Evolutionary conservation across 2,329 filamentous ascomycete species (phyloP), one percentile per base, ranked within the genome.

Genomic region (Colletotrichum sp.): DNA sequence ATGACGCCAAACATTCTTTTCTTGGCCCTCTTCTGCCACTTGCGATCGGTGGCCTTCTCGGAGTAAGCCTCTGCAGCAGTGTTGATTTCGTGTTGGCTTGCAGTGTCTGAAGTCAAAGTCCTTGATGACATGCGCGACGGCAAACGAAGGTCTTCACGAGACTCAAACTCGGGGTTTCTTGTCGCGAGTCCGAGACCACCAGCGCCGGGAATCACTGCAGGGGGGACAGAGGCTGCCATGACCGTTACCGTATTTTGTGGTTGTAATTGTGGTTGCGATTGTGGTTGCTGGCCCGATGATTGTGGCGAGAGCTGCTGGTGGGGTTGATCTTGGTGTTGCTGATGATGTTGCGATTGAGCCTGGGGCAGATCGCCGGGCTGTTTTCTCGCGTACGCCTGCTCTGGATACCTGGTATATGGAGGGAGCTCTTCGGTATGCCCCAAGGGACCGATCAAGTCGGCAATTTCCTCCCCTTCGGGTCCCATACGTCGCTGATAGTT

Each of bases 401-500:
- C 94, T 4, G 96, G 95, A 83, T 97, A 98, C 82, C 95, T 90
- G 16, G 95, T 95, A 82, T 98, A 98, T 1, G 96, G 96, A 15
- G 96, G 96, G 21, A 98, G 87, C 83, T 98, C 95, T 84, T 98
- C 96, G 2, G 94, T 93, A 81, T 98, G 96, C 2, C 96, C 96
- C 80, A 98, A 92, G 1, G 94, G 94, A 2, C 96, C 96, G 67
- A 98, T 93, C 70, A 98, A 91, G 82, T 96, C 96, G 62, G 94
- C 95, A n/a, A 91, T 88, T 79, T 98, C 96, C 84, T 98, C 95
- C 68, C 95, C 95, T 72, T 96, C 94, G 0, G 95, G 93, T 0
- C 94, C 94, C 67, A 95, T 84, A 67, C 93, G 92, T 77, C 94
- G 88, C 80, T 93, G 94, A 79, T 96, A 98, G 70, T 89, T 87